Conservation (phyloP, 352 stramenopile genomes). For the Phytophthora litchii region DNA sequence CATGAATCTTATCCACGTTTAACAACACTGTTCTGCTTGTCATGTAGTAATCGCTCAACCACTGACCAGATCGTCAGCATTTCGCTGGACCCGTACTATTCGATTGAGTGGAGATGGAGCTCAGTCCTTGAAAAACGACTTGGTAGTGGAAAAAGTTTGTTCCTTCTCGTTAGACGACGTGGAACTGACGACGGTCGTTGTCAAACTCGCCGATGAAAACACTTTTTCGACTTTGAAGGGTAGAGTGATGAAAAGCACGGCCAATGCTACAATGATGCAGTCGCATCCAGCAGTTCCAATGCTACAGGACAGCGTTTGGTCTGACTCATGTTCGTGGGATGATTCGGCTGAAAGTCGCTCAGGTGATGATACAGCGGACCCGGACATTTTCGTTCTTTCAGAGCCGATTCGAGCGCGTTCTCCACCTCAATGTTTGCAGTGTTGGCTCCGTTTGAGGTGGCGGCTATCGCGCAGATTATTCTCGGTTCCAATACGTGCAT, state of each 20-base stretch:
- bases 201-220: constrained; percentile 15
- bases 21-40: constrained; percentile 1
- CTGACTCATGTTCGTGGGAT: constrained; percentile 23
- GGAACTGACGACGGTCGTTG: constrained; percentile 4
- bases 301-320: constrained; percentile 26
- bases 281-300: constrained; percentile 13
- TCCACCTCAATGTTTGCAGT: neutral
- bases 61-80: constrained; percentile 15
- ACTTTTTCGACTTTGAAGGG: constrained; percentile 8
- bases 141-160: neutral
- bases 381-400: constrained; percentile 1
- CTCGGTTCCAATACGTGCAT: constrained; percentile 21
- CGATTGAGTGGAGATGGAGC: no score
- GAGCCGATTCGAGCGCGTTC: neutral
- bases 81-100: neutral
- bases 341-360: constrained; percentile 1
- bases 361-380: constrained; percentile 10
- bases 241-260: constrained; percentile 10
- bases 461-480: constrained; percentile 29
- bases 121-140: no score
- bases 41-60: neutral
- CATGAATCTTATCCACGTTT: constrained; percentile 1
- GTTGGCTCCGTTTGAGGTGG: constrained; percentile 30
- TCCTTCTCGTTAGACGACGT: constrained; percentile 10
- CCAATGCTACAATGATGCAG: neutral